phyloP scores from a whole-genome alignment of 2,329 filamentous ascomycete genomes.

The Furcasterigmium sp. region DNA sequence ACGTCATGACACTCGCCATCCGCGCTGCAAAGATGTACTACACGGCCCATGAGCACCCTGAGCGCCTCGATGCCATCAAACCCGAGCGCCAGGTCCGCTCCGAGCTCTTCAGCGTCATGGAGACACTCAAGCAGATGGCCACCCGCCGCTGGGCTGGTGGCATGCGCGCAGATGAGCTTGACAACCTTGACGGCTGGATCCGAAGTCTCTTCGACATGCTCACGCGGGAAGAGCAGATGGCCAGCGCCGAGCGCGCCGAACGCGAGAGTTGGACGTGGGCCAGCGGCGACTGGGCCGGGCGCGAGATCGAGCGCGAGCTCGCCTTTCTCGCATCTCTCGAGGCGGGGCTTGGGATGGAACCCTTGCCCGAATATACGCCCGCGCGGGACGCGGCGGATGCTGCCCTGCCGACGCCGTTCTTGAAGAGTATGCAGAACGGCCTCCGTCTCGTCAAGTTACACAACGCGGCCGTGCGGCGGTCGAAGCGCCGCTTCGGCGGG shows the following conservation, averaged over 20 bases:
- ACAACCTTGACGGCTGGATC: constrained; percentile 75
- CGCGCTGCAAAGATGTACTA: constrained; percentile 95
- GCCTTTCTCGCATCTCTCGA: constrained; percentile 77
- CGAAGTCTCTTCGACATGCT: constrained; percentile 72
- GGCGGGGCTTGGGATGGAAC: constrained; percentile 44
- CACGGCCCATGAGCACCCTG: constrained; percentile 82
- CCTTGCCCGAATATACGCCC: constrained; percentile 65
- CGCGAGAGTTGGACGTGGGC: constrained; percentile 78
- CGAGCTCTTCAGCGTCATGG: constrained; percentile 80
- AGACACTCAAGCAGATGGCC: constrained; percentile 88
- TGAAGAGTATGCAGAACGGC: constrained; percentile 70
- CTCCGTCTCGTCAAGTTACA: constrained; percentile 79
- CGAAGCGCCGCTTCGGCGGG: constrained; percentile 78
- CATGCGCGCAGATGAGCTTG: constrained; percentile 70
- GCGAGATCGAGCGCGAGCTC: constrained; percentile 72
- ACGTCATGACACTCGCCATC: constrained; percentile 92
- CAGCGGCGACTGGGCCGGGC: constrained; percentile 67
- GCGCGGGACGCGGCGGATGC: constrained; percentile 24
- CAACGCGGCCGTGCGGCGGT: constrained; percentile 82
- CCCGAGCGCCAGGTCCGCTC: constrained; percentile 79
- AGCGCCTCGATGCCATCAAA: constrained; percentile 80
- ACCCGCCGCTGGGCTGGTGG: constrained; percentile 81
- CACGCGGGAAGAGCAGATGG: constrained; percentile 68
- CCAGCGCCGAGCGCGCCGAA: constrained; percentile 66
- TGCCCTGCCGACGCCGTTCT: constrained; percentile 65